These are phyloP conservation scores for Dendryphion nanum DNA, from an alignment of 2,329 filamentous ascomycete species.

Conservation along the genomic window DNA sequence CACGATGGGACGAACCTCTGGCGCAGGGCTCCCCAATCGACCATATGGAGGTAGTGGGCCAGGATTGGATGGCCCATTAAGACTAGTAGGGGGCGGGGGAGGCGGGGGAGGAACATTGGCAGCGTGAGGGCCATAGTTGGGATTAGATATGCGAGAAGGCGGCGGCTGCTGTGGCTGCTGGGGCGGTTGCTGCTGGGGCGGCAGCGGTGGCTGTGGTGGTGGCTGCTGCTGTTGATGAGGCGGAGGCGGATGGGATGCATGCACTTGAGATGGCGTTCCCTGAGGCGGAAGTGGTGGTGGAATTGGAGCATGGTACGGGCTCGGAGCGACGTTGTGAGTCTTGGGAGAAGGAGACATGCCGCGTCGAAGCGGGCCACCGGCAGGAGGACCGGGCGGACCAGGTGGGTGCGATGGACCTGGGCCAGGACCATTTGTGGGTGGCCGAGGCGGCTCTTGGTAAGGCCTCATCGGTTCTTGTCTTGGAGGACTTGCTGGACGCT, in stretches of 20 bases:
- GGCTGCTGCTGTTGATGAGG: constrained; percentile 27
- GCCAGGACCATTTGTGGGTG: constrained; percentile 42
- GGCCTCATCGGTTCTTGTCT: constrained; percentile 68
- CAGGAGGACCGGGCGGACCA: constrained; percentile 42
- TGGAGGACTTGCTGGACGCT: constrained; percentile 74
- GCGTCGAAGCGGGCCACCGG: constrained; percentile 45
- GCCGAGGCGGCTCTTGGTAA: constrained; percentile 66
- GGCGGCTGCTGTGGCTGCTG: constrained; percentile 33
- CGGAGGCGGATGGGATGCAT: constrained; percentile 16
- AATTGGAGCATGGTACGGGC: constrained; percentile 47
- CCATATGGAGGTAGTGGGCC: constrained; percentile 65
- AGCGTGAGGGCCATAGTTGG: constrained; percentile 47
- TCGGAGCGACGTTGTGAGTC: constrained; percentile 53
- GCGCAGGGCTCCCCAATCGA: constrained; percentile 72
- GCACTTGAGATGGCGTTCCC: constrained; percentile 45
- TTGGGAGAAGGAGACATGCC: constrained; percentile 60
- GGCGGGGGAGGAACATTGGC: constrained; percentile 54
- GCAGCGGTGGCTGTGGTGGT: constrained; percentile 32
- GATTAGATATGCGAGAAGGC: constrained; percentile 49
- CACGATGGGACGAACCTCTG: constrained; percentile 77
- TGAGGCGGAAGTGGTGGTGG: constrained; percentile 51
- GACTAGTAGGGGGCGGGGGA: constrained; percentile 55
- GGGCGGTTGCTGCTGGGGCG: constrained; percentile 18
- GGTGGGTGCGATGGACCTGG: constrained; percentile 36
- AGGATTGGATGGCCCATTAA: constrained; percentile 52